Conservation (phyloP, 73 alveolate genomes). For the Paramecium pentaurelia region DNA sequence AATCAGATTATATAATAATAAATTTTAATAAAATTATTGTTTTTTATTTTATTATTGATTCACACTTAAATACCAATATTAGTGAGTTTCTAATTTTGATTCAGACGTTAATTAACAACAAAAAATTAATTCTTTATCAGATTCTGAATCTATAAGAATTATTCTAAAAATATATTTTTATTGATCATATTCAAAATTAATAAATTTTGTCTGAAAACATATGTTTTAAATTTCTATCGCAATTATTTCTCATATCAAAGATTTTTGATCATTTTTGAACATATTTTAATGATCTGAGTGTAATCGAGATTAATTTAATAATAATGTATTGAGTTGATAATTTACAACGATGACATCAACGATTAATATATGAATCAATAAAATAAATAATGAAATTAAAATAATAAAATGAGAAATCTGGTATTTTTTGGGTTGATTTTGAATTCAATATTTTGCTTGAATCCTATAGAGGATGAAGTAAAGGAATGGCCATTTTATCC, state of each 20-base stretch:
- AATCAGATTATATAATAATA: no score
- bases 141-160: no score
- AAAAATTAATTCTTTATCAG: no score
- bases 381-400: neutral
- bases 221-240: no score
- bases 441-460: neutral
- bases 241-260: neutral
- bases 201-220: no score
- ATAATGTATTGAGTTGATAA: neutral
- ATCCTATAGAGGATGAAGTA: neutral
- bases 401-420: neutral
- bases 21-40: no score
- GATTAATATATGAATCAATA: neutral
- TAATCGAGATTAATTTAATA: neutral
- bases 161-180: no score
- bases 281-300: neutral
- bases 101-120: no score
- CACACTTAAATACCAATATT: no score
- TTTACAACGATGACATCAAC: neutral
- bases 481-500: conserved; percentile 9
- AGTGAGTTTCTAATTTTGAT: no score
- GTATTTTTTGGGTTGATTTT: neutral
- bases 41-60: no score
- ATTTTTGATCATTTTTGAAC: neutral
- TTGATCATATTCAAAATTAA: no score